Percentiles rank a stretch among this genome's conserved stretches.
Conservation (phyloP, 1,284 basidiomycete genomes). For the Omphalotus olearius region DNA sequence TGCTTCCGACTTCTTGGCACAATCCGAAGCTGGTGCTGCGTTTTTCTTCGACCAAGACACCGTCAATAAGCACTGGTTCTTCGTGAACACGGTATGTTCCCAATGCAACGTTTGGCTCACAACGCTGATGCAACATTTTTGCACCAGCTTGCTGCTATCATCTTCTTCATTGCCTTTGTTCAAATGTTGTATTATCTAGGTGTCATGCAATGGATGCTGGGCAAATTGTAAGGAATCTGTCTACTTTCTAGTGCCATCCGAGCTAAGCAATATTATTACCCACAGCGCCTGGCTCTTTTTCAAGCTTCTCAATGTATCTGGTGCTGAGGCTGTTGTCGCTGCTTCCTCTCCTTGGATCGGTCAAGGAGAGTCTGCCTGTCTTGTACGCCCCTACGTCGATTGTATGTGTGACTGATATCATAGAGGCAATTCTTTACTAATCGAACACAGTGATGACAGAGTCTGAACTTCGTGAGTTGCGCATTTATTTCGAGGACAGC, state of each 20-base stretch:
- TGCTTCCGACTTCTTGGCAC: slow-evolving; percentile 66
- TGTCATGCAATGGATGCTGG: slow-evolving; percentile 87
- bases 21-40: slow-evolving; percentile 58
- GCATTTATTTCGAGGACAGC: background rate
- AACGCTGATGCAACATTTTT: background rate
- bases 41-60: slow-evolving; percentile 77
- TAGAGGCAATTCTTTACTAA: slow-evolving; percentile 7
- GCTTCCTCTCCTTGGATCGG: slow-evolving; percentile 91
- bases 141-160: slow-evolving; percentile 63
- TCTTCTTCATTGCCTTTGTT: slow-evolving; percentile 86
- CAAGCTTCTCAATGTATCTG: slow-evolving; percentile 82
- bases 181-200: slow-evolving; percentile 86
- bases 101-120: slow-evolving; percentile 6
- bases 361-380: slow-evolving; percentile 82
- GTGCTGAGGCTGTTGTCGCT: slow-evolving; percentile 90
- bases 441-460: slow-evolving; percentile 66
- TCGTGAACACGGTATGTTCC: slow-evolving; percentile 63
- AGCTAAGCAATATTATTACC: background rate
- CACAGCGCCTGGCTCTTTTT: slow-evolving; percentile 87
- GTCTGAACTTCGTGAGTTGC: slow-evolving; percentile 67
- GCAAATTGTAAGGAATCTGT: slow-evolving; percentile 55
- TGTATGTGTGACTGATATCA: slow-evolving; percentile 24
- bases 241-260: background rate
- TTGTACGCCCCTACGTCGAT: slow-evolving; percentile 84
- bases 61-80: slow-evolving; percentile 71